Percentiles rank a stretch among this genome's conserved stretches.
phyloP scores from a whole-genome alignment of 805 yeast genomes.

The Phaffomyces thermotolerans region DNA sequence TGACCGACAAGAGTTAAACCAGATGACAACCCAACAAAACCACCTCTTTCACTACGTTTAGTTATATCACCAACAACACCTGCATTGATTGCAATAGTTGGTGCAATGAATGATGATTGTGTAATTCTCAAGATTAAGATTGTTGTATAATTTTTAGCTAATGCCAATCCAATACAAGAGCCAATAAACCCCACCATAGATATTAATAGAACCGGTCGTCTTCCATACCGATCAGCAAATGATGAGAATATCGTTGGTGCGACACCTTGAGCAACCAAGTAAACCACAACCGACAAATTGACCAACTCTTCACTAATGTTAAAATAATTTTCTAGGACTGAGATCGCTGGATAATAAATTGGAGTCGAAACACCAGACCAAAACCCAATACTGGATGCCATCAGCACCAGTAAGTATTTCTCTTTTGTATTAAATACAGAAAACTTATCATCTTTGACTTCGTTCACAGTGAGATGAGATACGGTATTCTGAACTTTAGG shows the following conservation, averaged over 20 bases:
- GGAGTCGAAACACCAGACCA: conserved; percentile 72
- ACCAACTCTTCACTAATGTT: conserved; percentile 47
- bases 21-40: conserved; percentile 54
- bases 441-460: conserved; percentile 9
- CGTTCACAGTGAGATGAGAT: not conserved
- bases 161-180: conserved; percentile 62
- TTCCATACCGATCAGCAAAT: conserved; percentile 62
- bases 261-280: conserved; percentile 68
- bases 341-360: conserved; percentile 74
- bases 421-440: conserved; percentile 40
- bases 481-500: too few species aligned
- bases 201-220: conserved; percentile 56
- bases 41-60: conserved; percentile 59
- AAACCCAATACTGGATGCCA: conserved; percentile 39
- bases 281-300: conserved; percentile 70
- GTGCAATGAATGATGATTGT: conserved; percentile 75
- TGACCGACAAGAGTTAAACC: conserved; percentile 68
- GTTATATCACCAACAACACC: conserved; percentile 75
- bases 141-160: conserved; percentile 47
- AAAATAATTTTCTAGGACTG: conserved; percentile 48
- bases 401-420: conserved; percentile 31
- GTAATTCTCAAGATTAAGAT: conserved; percentile 61
- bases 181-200: conserved; percentile 51
- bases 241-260: conserved; percentile 65
- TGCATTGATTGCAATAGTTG: conserved; percentile 60